These are phyloP conservation scores for Fomitopsis betulina DNA, from an alignment of 1,284 basidiomycete species.

Conservation along the genomic window DNA sequence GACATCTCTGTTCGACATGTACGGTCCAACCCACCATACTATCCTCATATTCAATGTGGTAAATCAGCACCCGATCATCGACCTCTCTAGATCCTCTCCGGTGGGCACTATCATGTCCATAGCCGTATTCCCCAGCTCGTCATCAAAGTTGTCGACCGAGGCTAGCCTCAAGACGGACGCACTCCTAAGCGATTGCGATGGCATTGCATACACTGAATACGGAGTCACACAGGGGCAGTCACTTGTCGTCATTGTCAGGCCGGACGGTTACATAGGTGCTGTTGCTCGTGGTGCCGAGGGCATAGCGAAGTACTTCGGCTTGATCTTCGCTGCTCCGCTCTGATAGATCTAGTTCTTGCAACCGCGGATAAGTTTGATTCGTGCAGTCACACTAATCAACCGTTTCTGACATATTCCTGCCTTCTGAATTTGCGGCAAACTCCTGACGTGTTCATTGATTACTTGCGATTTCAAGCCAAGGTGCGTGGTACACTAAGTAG, in stretches of 20 bases:
- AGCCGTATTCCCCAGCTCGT: neutral
- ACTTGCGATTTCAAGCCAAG: too few relatives aligned
- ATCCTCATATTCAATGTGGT: constrained; percentile 18
- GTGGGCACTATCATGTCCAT: constrained; percentile 4
- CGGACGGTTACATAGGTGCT: constrained; percentile 21
- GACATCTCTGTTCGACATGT: constrained; percentile 14
- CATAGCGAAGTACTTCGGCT: constrained; percentile 10
- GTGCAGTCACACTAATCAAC: too few relatives aligned
- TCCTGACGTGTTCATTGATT: too few relatives aligned
- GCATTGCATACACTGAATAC: constrained; percentile 15
- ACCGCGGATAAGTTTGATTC: too few relatives aligned
- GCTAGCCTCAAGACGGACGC: neutral
- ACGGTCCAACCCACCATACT: constrained; percentile 11
- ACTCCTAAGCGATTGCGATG: constrained; percentile 10
- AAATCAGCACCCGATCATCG: neutral
- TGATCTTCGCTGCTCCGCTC: neutral
- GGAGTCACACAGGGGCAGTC: constrained; percentile 5
- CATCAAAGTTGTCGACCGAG: neutral
- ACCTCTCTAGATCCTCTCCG: neutral
- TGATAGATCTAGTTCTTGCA: too few relatives aligned
- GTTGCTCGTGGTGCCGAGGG: constrained; percentile 7
- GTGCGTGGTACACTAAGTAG: too few relatives aligned
- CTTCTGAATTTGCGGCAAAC: too few relatives aligned
- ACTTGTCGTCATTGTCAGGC: constrained; percentile 15
- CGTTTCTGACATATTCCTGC: too few relatives aligned